A percentile compares a stretch with the other conserved stretches of the same genome.
Evolutionary conservation across 192 early-diverging fungal species (phyloP).

Genomic region (Paraglomus brasilianum): DNA sequence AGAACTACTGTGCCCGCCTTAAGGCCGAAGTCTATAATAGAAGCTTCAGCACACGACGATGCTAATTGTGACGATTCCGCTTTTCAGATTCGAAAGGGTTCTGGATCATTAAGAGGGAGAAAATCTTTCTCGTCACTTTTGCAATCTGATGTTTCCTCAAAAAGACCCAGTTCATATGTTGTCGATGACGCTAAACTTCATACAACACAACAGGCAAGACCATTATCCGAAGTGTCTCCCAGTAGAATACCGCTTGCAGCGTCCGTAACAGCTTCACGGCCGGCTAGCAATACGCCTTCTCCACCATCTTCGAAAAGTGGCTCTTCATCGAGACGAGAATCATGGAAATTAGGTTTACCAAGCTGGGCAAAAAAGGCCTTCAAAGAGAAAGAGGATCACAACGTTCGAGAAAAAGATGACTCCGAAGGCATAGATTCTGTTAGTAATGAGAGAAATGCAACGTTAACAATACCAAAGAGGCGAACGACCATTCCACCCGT

Average conservation of each 20-base stretch:
- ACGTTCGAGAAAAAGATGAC: background rate
- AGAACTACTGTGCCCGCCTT: background rate
- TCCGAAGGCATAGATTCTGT: background rate
- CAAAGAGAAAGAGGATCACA: slow-evolving; percentile 28
- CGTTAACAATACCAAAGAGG: background rate
- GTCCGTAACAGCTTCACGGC: background rate
- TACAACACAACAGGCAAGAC: no score
- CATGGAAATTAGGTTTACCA: slow-evolving; percentile 23
- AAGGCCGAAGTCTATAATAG: slow-evolving; percentile 10
- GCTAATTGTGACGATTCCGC: background rate
- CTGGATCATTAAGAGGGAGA: background rate
- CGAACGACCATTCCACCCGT: no score
- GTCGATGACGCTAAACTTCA: no score
- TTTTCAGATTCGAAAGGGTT: slow-evolving; percentile 10
- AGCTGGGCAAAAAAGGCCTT: slow-evolving; percentile 29
- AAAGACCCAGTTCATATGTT: no score
- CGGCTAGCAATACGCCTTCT: slow-evolving; percentile 8
- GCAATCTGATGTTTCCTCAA: background rate
- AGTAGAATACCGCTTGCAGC: background rate
- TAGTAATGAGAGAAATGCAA: background rate
- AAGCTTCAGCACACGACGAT: slow-evolving; percentile 8
- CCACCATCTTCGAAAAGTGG: background rate
- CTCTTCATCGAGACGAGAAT: background rate
- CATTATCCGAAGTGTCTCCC: background rate
- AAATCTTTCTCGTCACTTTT: slow-evolving; percentile 24